These are phyloP conservation scores for Aspergillus niger DNA, from an alignment of 2,329 filamentous ascomycete genomes.

Conservation along the genomic window DNA sequence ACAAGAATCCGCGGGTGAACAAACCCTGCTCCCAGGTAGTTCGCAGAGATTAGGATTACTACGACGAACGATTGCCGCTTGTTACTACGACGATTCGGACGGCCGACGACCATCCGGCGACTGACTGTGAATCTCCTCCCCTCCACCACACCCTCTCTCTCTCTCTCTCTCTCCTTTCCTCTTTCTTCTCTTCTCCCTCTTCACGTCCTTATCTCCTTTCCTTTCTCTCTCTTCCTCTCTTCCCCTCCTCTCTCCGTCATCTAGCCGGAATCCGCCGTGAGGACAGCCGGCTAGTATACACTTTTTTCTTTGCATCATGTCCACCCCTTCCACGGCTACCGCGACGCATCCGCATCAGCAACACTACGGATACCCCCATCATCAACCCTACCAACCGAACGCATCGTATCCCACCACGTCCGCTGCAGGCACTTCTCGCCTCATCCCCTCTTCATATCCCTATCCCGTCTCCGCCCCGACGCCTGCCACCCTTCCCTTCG, in stretches of 20 bases:
- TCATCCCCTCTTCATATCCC: slow-evolving; percentile 47
- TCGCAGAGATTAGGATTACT: background rate
- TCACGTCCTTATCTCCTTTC: slow-evolving; percentile 2
- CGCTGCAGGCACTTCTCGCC: slow-evolving; percentile 41
- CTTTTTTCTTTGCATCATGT: slow-evolving; percentile 58
- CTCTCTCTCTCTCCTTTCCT: background rate
- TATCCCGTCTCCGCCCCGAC: slow-evolving; percentile 42
- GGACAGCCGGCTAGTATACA: slow-evolving; percentile 30
- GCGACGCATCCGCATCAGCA: slow-evolving; percentile 65
- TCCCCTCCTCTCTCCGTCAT: slow-evolving; percentile 1
- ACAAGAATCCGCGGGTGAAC: slow-evolving; percentile 22
- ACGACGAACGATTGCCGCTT: background rate
- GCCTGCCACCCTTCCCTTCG: slow-evolving; percentile 33
- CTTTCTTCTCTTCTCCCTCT: slow-evolving; percentile 2
- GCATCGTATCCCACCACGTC: slow-evolving; percentile 54
- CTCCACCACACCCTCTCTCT: too few species aligned
- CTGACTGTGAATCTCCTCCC: slow-evolving; percentile 17
- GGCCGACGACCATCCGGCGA: slow-evolving; percentile 22
- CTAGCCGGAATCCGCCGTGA: slow-evolving; percentile 25
- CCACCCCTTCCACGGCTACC: slow-evolving; percentile 77
- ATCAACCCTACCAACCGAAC: slow-evolving; percentile 57
- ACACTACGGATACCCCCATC: slow-evolving; percentile 63
- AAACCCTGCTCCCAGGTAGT: slow-evolving; percentile 13
- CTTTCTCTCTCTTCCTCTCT: background rate
- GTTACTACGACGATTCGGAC: slow-evolving; percentile 14